These are phyloP conservation scores for Suhomyces xylopsoci DNA, from an alignment of 805 yeast species.

Conservation along the genomic window DNA sequence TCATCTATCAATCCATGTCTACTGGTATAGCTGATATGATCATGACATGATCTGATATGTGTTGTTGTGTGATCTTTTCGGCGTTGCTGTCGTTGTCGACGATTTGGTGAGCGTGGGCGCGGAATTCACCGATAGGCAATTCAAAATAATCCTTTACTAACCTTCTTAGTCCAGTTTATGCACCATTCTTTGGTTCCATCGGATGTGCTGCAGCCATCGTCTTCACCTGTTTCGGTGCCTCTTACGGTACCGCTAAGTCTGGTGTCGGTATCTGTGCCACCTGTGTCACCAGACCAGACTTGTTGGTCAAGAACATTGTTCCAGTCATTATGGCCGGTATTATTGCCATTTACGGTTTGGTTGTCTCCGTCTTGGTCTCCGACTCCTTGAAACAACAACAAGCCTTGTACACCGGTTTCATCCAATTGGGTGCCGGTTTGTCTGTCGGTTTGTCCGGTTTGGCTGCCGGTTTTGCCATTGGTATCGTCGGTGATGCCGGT, in stretches of 20 bases:
- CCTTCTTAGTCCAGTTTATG: constrained; percentile 30
- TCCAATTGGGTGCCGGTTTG: constrained; percentile 97
- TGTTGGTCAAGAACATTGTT: constrained; percentile 86
- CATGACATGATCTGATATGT: background rate
- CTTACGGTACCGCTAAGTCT: constrained; percentile 98
- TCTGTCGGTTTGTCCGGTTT: constrained; percentile 96
- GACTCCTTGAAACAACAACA: constrained; percentile 85
- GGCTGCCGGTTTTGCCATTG: constrained; percentile 99
- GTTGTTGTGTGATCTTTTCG: background rate
- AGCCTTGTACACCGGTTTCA: constrained; percentile 94
- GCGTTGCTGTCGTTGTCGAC: background rate
- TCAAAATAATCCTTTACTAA: constrained; percentile 12
- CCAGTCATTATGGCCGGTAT: constrained; percentile 99
- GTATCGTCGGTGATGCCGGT: constrained; percentile 99
- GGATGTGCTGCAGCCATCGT: constrained; percentile 99
- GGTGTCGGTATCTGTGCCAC: constrained; percentile 99
- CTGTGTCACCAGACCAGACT: constrained; percentile 95
- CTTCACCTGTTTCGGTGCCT: constrained; percentile 98
- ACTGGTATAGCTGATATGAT: too few relatives aligned
- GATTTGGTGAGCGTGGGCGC: background rate
- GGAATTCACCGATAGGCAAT: background rate
- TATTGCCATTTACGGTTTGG: constrained; percentile 96
- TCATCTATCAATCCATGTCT: too few relatives aligned
- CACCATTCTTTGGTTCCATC: constrained; percentile 97
- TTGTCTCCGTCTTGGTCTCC: constrained; percentile 91